Base-by-base conservation (phyloP, 768 basidiomycete genomes). In the Filobasidium floriforme region DNA sequence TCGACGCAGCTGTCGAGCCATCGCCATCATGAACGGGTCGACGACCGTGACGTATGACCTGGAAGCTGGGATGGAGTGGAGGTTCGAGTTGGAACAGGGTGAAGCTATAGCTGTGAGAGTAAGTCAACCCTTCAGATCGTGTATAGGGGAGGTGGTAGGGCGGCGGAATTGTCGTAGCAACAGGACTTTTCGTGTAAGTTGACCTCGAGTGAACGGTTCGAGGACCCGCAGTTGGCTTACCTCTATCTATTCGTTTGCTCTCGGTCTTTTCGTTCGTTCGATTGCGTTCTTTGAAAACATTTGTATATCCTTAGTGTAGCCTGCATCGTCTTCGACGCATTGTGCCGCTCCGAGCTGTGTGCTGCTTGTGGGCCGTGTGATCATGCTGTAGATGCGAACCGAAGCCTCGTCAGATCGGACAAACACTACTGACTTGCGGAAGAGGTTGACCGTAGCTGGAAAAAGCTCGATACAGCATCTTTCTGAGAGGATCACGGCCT, bases 91-190 rank as follows among this genome's bases (percentile, higher is more conserved):
- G 40, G 65, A 69, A 29, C 75, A 78, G 64, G 72, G 73, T 49
- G 77, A 78, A 69, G 72, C 72, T 26, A 72, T 76, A 9, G 77
- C 77, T 7, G 63, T 76, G 2, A 68, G 75, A 61, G 77, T 78
- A 72, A 78, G 77, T 77, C 9, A n/a, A 6, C 12, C 22, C 6
- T n/a, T 4, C 18, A 29, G 11, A n/a, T 41, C 18, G 1, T 41
- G 41, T 32, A 7, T 1, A 11, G 11, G 9, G 11, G 29, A 37
- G 2, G 14, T 7, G n/a, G 55, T 22, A 4, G 29, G 49, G 4
- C 2, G 32, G 4, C 32, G 32, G 32, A 4, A 37, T 37, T 9
- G 32, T 37, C 32, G 32, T 37, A 3, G 32, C 32, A 4, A 4
- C 32, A 37, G 3, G 32, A 37, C 4, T 37, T 9, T 37, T 37